Conservation (phyloP, 148 eudicot genomes). For the Diospyros lotus region DNA sequence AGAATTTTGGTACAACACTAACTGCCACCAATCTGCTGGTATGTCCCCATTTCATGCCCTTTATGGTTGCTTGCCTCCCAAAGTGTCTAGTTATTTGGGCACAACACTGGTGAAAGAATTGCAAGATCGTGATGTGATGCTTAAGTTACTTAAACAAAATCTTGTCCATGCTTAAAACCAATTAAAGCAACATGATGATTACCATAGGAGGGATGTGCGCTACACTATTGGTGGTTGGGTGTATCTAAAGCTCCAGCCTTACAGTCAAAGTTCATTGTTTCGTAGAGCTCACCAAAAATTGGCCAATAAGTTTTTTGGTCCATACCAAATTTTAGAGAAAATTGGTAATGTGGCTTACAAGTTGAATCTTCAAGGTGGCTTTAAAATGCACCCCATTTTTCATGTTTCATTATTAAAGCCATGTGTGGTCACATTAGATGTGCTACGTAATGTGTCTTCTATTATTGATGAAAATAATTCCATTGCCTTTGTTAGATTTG, state of each 20-base stretch:
- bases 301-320: neutral
- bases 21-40: neutral
- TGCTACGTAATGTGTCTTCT: neutral
- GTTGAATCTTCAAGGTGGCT: neutral
- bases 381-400: neutral
- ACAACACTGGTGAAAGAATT: neutral
- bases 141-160: neutral
- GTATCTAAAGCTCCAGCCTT: neutral
- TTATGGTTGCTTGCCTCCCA: neutral
- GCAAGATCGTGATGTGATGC: neutral
- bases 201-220: neutral
- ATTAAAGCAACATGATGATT: neutral
- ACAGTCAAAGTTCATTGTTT: neutral
- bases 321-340: neutral
- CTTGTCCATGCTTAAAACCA: neutral
- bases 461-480: no score
- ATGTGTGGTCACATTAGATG: neutral
- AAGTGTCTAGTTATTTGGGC: neutral
- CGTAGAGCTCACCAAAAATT: neutral
- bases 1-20: constrained; percentile 4
- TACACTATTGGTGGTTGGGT: neutral
- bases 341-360: neutral
- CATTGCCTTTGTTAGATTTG: no score
- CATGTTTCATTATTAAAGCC: neutral
- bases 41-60: constrained; percentile 6